Evolutionary conservation across 768 basidiomycete genomes (phyloP), one percentile per base, ranked within the genome.

Genomic region (Tephrocybe sp.): DNA sequence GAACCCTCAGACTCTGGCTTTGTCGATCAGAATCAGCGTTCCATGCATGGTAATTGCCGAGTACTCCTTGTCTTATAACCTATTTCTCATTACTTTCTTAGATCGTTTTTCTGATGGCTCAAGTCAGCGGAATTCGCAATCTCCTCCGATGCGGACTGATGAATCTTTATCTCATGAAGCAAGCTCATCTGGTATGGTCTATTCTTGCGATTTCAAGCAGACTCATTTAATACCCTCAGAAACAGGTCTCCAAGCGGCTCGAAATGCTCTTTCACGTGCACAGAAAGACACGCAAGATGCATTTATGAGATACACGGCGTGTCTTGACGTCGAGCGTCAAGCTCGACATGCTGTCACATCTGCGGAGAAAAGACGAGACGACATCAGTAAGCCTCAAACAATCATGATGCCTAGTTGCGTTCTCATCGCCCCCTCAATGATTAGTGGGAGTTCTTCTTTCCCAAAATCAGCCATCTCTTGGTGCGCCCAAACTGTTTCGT

Each of bases 261-360:
- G 85, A 26, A 73, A 74, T 41, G 73, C 82, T 4, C 71, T 87
- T n/a, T 59, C 76, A 38, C 77, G 85, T 38, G 83, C 85, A 18
- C 85, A 85, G 61, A 81, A 84, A 60, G 85, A 87, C 44, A 84
- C 85, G 0, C 84, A 88, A 59, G 86, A 88, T 37, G 79, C 85
- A 3, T 86, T 88, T 60, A 74, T 83, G 62, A 72, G 80, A 45
- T 89, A 89, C 59, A 88, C 81, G 10, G 74, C 80, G 10, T 86
- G 82, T 66, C 71, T 88, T 15, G 86, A 89, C 59, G 69, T 79
- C 10, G 87, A 90, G 62, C 72, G 74, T 37, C 83, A 83, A 64
- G 86, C 86, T 42, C 75, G 82, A 58, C 79, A 81, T 58, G 81
- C 84, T 53, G 82, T 88, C 10, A 65, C 65, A 5, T 70, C 80